Conservation (phyloP, 371 early-diverging fungal genomes). For the Mucor lusitanicus region DNA sequence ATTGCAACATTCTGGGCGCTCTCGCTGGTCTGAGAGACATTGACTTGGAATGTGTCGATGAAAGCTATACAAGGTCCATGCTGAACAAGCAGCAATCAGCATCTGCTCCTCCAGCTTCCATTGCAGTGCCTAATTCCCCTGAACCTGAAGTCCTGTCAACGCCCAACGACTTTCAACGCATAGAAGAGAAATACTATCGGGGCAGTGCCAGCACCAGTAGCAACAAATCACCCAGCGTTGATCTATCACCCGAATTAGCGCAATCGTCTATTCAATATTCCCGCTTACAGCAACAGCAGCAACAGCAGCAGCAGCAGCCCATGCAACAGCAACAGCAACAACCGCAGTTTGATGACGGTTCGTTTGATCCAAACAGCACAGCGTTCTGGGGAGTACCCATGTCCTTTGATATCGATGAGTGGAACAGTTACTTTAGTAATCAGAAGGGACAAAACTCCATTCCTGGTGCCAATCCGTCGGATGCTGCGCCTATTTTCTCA, state of each 20-base stretch:
- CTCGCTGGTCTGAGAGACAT: slow-evolving; percentile 51
- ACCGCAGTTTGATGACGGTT: neutral
- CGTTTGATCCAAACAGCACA: slow-evolving; percentile 28
- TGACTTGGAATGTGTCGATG: slow-evolving; percentile 35
- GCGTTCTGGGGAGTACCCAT: slow-evolving; percentile 36
- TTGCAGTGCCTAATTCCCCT: slow-evolving; percentile 43
- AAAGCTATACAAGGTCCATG: slow-evolving; percentile 20
- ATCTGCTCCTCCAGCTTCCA: slow-evolving; percentile 16
- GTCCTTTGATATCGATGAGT: slow-evolving; percentile 39
- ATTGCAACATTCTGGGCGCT: slow-evolving; percentile 48
- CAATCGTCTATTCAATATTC: neutral
- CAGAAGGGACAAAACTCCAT: slow-evolving; percentile 13
- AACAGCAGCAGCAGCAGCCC: neutral
- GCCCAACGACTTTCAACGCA: slow-evolving; percentile 5
- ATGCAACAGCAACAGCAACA: neutral
- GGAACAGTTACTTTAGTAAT: slow-evolving; percentile 31
- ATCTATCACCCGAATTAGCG: slow-evolving; percentile 12
- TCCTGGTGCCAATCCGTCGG: neutral
- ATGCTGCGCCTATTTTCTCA: neutral
- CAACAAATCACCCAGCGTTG: slow-evolving; percentile 11
- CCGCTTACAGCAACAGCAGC: neutral
- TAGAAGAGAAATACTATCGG: slow-evolving; percentile 28
- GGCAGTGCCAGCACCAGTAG: slow-evolving; percentile 8
- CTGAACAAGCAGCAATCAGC: neutral
- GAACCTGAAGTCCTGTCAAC: slow-evolving; percentile 17